Evolutionary conservation across 2,329 filamentous ascomycete species (phyloP).

Genomic region (Scedosporium boydii): DNA sequence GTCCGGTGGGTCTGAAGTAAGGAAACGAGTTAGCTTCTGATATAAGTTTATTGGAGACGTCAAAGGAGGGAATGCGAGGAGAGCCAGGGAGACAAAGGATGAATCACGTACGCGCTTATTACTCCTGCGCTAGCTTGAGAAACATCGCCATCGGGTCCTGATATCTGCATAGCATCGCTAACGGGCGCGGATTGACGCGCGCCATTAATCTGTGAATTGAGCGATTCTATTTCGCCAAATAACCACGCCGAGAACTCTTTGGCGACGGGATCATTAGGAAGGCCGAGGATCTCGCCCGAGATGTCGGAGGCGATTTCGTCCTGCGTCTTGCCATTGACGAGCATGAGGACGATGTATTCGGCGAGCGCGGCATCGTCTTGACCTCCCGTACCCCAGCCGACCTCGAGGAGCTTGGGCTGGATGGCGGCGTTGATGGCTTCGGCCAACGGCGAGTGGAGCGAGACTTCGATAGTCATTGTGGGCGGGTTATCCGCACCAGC

Average conservation of each 20-base stretch:
- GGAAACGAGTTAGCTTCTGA: slow-evolving; percentile 1
- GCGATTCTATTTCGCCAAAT: slow-evolving; percentile 70
- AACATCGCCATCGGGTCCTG: slow-evolving; percentile 21
- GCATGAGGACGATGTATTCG: slow-evolving; percentile 96
- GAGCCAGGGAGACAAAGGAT: neutral
- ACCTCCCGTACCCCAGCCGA: slow-evolving; percentile 80
- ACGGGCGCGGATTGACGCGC: slow-evolving; percentile 17
- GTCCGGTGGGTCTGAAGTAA: slow-evolving; percentile 70
- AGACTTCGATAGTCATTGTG: slow-evolving; percentile 69
- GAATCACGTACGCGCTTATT: slow-evolving; percentile 47
- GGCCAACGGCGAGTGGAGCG: slow-evolving; percentile 72
- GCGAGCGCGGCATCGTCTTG: slow-evolving; percentile 72
- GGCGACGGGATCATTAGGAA: slow-evolving; percentile 76
- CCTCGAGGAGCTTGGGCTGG: slow-evolving; percentile 83
- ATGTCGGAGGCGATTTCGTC: slow-evolving; percentile 83
- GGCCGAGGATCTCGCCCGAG: slow-evolving; percentile 73
- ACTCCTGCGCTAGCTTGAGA: slow-evolving; percentile 18
- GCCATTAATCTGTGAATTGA: slow-evolving; percentile 56
- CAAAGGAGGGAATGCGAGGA: slow-evolving; percentile 20
- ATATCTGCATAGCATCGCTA: slow-evolving; percentile 17
- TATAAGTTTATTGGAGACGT: slow-evolving; percentile 16
- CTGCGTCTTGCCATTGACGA: slow-evolving; percentile 89
- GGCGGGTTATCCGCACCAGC: neutral
- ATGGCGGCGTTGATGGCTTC: slow-evolving; percentile 74
- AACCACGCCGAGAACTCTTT: slow-evolving; percentile 84